These are phyloP conservation scores for Nitzschia sp. DNA, from an alignment of 108 stramenopile species.

Conservation along the genomic window DNA sequence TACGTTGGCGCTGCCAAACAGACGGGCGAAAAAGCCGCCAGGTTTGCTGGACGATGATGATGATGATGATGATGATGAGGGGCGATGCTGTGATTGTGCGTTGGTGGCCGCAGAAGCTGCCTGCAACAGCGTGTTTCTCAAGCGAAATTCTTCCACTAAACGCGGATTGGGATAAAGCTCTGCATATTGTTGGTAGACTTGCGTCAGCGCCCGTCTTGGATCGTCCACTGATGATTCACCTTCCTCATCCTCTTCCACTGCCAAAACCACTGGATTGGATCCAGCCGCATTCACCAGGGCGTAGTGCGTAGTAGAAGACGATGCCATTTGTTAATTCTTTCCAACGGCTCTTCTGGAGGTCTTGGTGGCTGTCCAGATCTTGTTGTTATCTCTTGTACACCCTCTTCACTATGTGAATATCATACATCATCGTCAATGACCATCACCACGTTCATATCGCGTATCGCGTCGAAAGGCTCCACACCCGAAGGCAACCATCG, in stretches of 20 bases:
- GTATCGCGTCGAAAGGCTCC: no score
- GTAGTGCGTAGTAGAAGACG: background rate
- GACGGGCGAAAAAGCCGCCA: constrained; percentile 9
- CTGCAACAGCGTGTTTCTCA: constrained; percentile 41
- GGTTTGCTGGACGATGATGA: background rate
- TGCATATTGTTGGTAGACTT: constrained; percentile 43
- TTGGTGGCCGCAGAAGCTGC: constrained; percentile 37
- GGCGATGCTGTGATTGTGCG: constrained; percentile 2
- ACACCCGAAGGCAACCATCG: no score
- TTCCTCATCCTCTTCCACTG: background rate
- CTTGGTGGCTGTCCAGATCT: no score
- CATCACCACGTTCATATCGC: no score
- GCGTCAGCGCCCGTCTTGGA: constrained; percentile 18
- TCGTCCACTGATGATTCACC: background rate
- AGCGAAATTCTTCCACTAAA: constrained; percentile 39
- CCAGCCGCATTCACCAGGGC: constrained; percentile 12
- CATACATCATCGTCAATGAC: no score
- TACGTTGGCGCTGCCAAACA: constrained; percentile 17
- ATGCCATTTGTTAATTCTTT: background rate
- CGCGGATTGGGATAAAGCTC: constrained; percentile 52
- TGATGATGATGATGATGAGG: background rate
- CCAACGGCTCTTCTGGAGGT: no score
- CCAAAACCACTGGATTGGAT: background rate
- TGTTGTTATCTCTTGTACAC: no score
- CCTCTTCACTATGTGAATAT: no score